phyloP scores from a whole-genome alignment of 176 grass and related monocot species.

The Cenchrus fungigraminus region DNA sequence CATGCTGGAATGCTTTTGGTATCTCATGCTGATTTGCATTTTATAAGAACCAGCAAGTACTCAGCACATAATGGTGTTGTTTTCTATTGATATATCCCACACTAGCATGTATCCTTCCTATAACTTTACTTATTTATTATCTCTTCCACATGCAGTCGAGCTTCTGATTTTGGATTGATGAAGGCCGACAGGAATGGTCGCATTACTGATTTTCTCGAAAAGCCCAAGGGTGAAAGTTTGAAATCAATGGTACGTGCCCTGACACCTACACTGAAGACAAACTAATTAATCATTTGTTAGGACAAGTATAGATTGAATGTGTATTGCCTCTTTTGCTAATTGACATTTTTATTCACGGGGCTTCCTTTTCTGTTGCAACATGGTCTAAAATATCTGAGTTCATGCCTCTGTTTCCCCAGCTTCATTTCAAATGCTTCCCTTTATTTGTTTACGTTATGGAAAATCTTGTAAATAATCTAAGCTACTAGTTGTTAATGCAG shows the following conservation, averaged over 20 bases:
- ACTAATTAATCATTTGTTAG: conserved; percentile 5
- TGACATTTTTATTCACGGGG: background rate
- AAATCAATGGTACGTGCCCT: conserved; percentile 68
- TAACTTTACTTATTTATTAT: conserved; percentile 18
- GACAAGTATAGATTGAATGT: conserved; percentile 7
- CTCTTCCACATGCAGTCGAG: conserved; percentile 59
- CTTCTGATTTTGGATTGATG: conserved; percentile 83
- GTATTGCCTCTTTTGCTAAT: background rate
- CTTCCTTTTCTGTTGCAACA: background rate
- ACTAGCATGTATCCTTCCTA: background rate
- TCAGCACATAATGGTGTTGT: background rate
- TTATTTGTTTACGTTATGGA: background rate
- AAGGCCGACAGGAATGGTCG: conserved; percentile 60
- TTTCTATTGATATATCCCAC: background rate
- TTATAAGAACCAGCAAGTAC: conserved; percentile 13
- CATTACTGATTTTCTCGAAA: conserved; percentile 74
- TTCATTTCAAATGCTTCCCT: background rate
- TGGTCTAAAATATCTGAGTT: background rate
- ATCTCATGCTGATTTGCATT: conserved; percentile 1
- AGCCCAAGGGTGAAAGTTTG: conserved; percentile 72
- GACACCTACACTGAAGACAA: background rate
- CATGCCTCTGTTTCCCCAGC: background rate
- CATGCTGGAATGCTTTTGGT: background rate
- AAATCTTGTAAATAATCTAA: background rate
- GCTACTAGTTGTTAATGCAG: conserved; percentile 42